These are phyloP conservation scores for Phragmites australis DNA, from an alignment of 176 grass and related monocot genomes.

Conservation along the genomic window DNA sequence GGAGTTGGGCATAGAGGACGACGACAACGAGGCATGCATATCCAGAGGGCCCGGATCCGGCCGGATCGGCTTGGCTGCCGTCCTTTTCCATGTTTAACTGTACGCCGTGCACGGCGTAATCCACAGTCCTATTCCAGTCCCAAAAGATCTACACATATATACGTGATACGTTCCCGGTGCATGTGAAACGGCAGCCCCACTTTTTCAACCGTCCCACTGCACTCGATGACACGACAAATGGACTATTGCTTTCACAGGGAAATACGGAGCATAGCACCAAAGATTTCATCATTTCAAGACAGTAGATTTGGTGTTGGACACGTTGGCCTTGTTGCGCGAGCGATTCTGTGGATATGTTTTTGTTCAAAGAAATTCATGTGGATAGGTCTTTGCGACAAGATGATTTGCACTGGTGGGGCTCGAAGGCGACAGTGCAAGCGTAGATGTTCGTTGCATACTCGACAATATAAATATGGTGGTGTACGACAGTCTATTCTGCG, in stretches of 20 bases:
- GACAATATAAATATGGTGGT: no score
- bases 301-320: neutral
- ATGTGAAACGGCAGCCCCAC: neutral
- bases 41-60: neutral
- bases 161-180: neutral
- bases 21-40: neutral
- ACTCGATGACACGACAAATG: neutral
- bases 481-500: no score
- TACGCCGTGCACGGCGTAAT: neutral
- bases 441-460: neutral
- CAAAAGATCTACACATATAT: neutral
- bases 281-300: neutral
- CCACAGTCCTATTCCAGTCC: neutral
- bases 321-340: neutral
- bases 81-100: neutral
- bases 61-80: neutral
- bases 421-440: conserved; percentile 3
- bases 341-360: neutral
- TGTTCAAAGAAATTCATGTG: neutral
- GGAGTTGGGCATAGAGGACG: neutral
- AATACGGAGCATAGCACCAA: conserved; percentile 11
- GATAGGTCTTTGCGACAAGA: neutral
- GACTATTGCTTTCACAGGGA: conserved; percentile 15
- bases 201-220: neutral
- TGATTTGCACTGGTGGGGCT: neutral